Base-by-base conservation (phyloP, 2,329 filamentous ascomycete species). In the Aspergillus amoenus region DNA sequence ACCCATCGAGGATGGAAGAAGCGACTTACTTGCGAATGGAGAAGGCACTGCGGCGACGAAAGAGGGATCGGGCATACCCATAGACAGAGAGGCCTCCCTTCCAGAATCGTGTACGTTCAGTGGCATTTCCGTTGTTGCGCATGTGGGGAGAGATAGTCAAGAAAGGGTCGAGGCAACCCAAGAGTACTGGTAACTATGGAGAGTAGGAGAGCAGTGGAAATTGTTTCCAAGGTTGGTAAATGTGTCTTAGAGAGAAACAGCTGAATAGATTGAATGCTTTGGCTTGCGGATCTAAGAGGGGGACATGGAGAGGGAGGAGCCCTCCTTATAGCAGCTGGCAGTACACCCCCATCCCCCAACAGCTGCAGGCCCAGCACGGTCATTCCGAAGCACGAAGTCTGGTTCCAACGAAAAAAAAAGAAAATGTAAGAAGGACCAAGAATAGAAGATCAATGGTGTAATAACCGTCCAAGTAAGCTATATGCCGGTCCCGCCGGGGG, bases 81-180 rank as follows among this genome's bases (percentile, higher is more conserved):
- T 66, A 61, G 32, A 61, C 46, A 64, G 66, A 59, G 67, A 71
- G 62, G 56, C 68, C 65, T 64, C 61, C 69, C 65, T 65, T 66
- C 62, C 69, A 59, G 65, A 67, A 63, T 56, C 65, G 45, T 67
- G 64, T 57, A 67, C 63, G 61, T 67, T 68, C 58, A 70, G 58
- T 50, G 64, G 66, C 67, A 71, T 70, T 58, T 51, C 63, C 61
- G 52, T 48, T 50, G 47, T 54, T 64, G 49, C 63, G 64, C 68
- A 68, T 69, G 50, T 59, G 58, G 42, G 39, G 27, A 30, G 27
- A n/a, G 27, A 27, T 8, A 24, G 39, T 21, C 15, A 32, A 37
- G 34, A 37, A 15, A 5, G 22, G 30, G 37, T n/a, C 34, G 34
- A 53, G 12, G 24, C 37, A 41, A 51, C 22, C 18, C 22, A 41